Percentiles rank a stretch among this genome's conserved stretches.
phyloP scores from a whole-genome alignment of 2,329 filamentous ascomycete genomes.

The Neofusicoccum sp. region DNA sequence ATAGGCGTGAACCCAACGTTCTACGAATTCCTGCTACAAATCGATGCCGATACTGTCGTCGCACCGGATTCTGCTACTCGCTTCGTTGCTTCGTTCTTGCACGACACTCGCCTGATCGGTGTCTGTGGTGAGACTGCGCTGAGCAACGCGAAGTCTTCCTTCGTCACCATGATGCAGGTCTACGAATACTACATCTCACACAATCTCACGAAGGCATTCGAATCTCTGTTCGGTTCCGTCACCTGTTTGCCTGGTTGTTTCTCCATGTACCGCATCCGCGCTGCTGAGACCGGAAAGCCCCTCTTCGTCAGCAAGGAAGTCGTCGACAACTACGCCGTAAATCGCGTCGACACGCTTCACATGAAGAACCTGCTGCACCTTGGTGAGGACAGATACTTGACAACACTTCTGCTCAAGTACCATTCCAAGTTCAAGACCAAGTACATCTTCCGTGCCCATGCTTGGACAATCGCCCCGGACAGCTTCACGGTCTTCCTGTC shows the following conservation, averaged over 20 bases:
- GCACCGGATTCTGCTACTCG: slow-evolving; percentile 85
- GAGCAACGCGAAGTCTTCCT: slow-evolving; percentile 87
- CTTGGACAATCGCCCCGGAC: slow-evolving; percentile 96
- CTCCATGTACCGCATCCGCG: slow-evolving; percentile 96
- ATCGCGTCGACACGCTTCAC: slow-evolving; percentile 94
- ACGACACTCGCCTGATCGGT: slow-evolving; percentile 90
- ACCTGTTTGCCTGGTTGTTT: slow-evolving; percentile 98
- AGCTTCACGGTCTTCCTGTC: slow-evolving; percentile 93
- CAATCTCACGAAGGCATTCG: slow-evolving; percentile 94
- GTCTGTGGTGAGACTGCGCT: slow-evolving; percentile 93
- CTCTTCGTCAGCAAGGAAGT: slow-evolving; percentile 94
- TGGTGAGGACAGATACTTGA: slow-evolving; percentile 96
- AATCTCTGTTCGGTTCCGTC: slow-evolving; percentile 93
- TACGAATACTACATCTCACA: slow-evolving; percentile 99
- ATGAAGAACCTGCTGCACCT: slow-evolving; percentile 98
- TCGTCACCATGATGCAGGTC: slow-evolving; percentile 98
- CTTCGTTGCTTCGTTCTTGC: slow-evolving; percentile 85
- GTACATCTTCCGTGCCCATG: slow-evolving; percentile 87
- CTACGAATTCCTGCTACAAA: slow-evolving; percentile 94
- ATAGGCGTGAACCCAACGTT: slow-evolving; percentile 98
- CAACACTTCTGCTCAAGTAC: slow-evolving; percentile 87
- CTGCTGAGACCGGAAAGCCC: slow-evolving; percentile 90
- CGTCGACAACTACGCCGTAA: slow-evolving; percentile 82
- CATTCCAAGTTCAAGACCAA: slow-evolving; percentile 97
- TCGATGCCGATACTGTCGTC: slow-evolving; percentile 96